Percentiles rank a stretch among this genome's conserved stretches.
phyloP scores from a whole-genome alignment of 371 early-diverging fungal genomes.

The Blakeslea trispora region DNA sequence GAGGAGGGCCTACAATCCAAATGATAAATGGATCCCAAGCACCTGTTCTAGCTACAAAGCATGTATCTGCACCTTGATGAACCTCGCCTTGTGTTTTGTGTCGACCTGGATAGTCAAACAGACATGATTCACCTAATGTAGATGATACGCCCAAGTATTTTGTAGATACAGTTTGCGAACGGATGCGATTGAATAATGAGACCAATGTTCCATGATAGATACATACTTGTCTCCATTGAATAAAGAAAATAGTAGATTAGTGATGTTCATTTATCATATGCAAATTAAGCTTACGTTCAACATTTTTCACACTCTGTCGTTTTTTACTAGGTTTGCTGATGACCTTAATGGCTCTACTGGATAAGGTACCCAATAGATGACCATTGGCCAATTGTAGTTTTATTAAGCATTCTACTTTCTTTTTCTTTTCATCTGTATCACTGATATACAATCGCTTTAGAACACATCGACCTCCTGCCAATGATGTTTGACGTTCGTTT shows the following conservation, averaged over 20 bases:
- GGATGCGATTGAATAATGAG: slow-evolving; percentile 81
- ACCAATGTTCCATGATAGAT: slow-evolving; percentile 84
- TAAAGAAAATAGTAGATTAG: no score
- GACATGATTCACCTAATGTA: slow-evolving; percentile 26
- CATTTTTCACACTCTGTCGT: slow-evolving; percentile 75
- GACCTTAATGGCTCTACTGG: slow-evolving; percentile 73
- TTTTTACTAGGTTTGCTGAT: slow-evolving; percentile 81
- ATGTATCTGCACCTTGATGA: slow-evolving; percentile 34
- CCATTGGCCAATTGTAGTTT: slow-evolving; percentile 64
- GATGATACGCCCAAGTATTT: slow-evolving; percentile 75
- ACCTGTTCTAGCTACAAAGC: slow-evolving; percentile 71
- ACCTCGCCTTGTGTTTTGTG: slow-evolving; percentile 15
- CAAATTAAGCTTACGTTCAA: slow-evolving; percentile 57
- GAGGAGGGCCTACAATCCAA: slow-evolving; percentile 72
- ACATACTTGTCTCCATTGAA: slow-evolving; percentile 55
- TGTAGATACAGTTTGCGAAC: slow-evolving; percentile 88
- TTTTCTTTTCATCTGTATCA: slow-evolving; percentile 76
- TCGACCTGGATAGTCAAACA: slow-evolving; percentile 35
- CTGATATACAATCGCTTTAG: slow-evolving; percentile 75
- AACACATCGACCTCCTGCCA: slow-evolving; percentile 63
- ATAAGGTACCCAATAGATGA: slow-evolving; percentile 60
- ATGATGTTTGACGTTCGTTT: slow-evolving; percentile 22
- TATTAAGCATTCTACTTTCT: slow-evolving; percentile 69
- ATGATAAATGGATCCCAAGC: slow-evolving; percentile 84
- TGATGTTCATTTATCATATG: no score